Evolutionary conservation across 257 asterid genomes (phyloP).

Genomic region (Solanum neorickii): DNA sequence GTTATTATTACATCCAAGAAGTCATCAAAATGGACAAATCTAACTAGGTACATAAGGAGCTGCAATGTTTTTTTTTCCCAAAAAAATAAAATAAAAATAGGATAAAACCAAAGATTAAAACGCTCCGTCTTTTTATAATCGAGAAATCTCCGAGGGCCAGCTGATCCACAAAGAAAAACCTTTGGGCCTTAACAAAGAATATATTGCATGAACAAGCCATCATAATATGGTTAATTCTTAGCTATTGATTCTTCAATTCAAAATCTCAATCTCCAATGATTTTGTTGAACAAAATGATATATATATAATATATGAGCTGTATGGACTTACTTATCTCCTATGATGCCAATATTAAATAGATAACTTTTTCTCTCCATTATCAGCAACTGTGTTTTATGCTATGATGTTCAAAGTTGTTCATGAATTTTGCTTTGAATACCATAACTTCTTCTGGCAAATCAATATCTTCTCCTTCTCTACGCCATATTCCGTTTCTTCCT

Average conservation of each 20-base stretch:
- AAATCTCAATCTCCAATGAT: background rate
- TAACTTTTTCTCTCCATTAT: background rate
- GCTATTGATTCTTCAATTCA: background rate
- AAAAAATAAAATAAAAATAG: background rate
- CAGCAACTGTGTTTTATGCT: background rate
- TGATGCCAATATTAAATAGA: background rate
- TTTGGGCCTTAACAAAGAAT: background rate
- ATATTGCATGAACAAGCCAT: background rate
- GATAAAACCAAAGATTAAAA: background rate
- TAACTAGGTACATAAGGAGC: background rate
- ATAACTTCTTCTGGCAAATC: conserved; percentile 15
- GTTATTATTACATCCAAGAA: background rate
- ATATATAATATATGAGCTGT: background rate
- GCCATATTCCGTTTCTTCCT: conserved; percentile 10
- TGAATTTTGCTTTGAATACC: conserved; percentile 7
- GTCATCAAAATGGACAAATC: background rate
- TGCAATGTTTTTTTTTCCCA: background rate
- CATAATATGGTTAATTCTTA: background rate
- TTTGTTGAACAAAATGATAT: background rate
- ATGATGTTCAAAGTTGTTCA: background rate
- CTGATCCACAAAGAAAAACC: background rate
- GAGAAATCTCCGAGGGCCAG: background rate
- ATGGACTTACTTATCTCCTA: background rate
- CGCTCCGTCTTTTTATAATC: background rate
- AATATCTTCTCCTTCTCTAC: conserved; percentile 6